Evolutionary conservation across 257 asterid genomes (phyloP), one percentile per base, ranked within the genome.

Genomic region (Gentiana macrophylla): DNA sequence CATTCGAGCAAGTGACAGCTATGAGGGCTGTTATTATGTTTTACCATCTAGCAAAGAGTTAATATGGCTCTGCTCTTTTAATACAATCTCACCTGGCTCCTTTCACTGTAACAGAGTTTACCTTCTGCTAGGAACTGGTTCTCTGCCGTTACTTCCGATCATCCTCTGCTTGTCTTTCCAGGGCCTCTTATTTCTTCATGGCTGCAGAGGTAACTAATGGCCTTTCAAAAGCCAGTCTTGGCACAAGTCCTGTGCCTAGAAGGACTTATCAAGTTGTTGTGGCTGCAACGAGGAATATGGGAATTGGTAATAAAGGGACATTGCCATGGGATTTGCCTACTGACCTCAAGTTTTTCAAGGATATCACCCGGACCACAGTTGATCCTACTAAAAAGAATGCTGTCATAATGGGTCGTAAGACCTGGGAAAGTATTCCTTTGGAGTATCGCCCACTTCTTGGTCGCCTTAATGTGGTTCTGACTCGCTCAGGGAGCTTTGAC

Each of bases 381-480:
- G 94, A 85, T 57, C 72, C 84, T 35, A 57, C 67, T 36, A 88
- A 81, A 72, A 88, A 62, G 72, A 92, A 92, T 78, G 98, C 97
- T 36, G 91, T 92, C 49, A 68, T 88, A 66, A 92, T 92, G 98
- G 97, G 98, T 50, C 82, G 95, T 71, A 92, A 83, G 79, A 88
- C 97, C 13, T 92, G 98, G 98, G 98, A 92, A 72, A 85, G 95
- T 73, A 92, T 92, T 68, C 98, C 98, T 12, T 38, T 71, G 12
- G 79, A 77, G 43, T 71, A 78, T 58, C 94, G 82, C 52, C 98
- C 98, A 41, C 81, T 87, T 62, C 91, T 94, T 49, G 93, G 94
- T 56, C 87, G 98, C 55, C 95, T 92, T 66, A 92, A 92, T 68
- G 89, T 92, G 32, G 91, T 92, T 62, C 79, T 92, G 59, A 81